Evolutionary conservation across 163 green algal genomes (phyloP).

Genomic region (Volvox carteri): DNA sequence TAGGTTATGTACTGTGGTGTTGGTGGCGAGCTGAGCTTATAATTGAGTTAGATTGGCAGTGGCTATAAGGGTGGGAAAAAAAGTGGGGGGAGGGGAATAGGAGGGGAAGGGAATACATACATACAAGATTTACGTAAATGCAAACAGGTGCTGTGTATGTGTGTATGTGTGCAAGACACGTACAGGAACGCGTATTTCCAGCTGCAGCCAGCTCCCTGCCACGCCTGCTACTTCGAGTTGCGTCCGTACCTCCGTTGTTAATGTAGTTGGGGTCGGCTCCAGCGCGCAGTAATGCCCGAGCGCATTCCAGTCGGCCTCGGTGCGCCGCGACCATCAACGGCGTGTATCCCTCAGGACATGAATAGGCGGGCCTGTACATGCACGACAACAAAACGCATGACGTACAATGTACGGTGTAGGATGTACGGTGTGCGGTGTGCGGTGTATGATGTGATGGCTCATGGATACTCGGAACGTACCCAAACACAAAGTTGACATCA

Average conservation of each 20-base stretch:
- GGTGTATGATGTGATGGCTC: neutral
- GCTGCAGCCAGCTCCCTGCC: no score
- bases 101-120: neutral
- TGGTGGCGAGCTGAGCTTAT: neutral
- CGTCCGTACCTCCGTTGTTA: conserved; percentile 11
- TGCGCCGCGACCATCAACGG: conserved; percentile 93
- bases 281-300: conserved; percentile 77
- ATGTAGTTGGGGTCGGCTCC: neutral
- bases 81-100: no score
- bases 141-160: neutral
- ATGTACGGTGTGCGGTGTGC: neutral
- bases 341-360: conserved; percentile 90
- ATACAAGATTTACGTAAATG: neutral
- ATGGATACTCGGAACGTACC: conserved; percentile 34
- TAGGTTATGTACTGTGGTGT: neutral
- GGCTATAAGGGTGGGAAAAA: no score
- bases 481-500: conserved; percentile 96
- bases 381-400: neutral
- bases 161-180: neutral
- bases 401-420: neutral
- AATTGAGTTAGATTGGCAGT: neutral
- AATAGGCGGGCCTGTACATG: conserved; percentile 72
- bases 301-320: conserved; percentile 85
- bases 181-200: neutral
- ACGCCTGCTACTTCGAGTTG: no score